phyloP scores from a whole-genome alignment of 2,329 filamentous ascomycete species.

The Sporothrix brasiliensis region DNA sequence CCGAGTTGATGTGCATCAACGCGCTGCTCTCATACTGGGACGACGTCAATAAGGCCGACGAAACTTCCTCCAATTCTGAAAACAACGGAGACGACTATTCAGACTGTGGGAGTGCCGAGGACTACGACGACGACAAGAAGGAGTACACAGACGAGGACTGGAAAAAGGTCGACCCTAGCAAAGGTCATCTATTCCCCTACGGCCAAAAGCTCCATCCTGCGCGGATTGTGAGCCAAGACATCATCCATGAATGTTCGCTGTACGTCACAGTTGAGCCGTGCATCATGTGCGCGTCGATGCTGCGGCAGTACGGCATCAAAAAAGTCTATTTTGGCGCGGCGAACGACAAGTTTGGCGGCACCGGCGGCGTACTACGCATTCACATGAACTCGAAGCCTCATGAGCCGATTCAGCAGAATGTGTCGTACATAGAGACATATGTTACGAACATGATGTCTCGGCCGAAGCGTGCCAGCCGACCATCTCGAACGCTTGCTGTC shows the following conservation, averaged over 20 bases:
- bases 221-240: slow-evolving; percentile 63
- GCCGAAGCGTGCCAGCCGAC: slow-evolving; percentile 31
- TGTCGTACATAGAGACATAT: slow-evolving; percentile 37
- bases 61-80: slow-evolving; percentile 33
- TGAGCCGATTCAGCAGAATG: slow-evolving; percentile 39
- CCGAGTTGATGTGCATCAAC: slow-evolving; percentile 86
- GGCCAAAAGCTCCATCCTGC: slow-evolving; percentile 61
- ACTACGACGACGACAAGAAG: slow-evolving; percentile 37
- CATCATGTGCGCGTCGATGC: slow-evolving; percentile 95
- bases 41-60: slow-evolving; percentile 40
- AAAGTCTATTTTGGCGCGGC: slow-evolving; percentile 93
- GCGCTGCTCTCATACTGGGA: slow-evolving; percentile 54
- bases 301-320: slow-evolving; percentile 84
- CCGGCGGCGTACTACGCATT: slow-evolving; percentile 87
- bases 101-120: slow-evolving; percentile 43
- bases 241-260: slow-evolving; percentile 72
- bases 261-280: slow-evolving; percentile 99
- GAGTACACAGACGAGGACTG: slow-evolving; percentile 48
- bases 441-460: slow-evolving; percentile 36
- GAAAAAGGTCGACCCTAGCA: slow-evolving; percentile 57
- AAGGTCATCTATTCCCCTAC: slow-evolving; percentile 63
- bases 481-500: background rate
- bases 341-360: slow-evolving; percentile 97
- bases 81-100: slow-evolving; percentile 47
- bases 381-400: slow-evolving; percentile 62